Evolutionary conservation across 1,139 yeast species (phyloP), one percentile per base, ranked within the genome.

Genomic region (Saccharomyces hybrid): DNA sequence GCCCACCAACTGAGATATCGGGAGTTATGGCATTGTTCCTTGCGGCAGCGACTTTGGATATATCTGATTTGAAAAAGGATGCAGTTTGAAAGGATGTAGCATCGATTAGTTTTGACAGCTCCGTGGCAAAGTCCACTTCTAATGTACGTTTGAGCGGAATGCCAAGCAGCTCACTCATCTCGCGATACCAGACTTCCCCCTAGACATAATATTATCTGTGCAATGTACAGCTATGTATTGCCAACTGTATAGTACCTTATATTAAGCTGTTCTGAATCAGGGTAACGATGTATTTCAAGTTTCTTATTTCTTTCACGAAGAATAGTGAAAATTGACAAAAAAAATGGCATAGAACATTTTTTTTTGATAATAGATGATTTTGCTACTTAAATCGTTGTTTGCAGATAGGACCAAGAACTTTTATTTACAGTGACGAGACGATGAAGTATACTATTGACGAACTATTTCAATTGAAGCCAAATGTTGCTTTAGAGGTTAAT

Each of bases 401-500:
- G 3, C 3, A 4, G 8, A 38, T 38, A 38, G 25, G 44, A 38
- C 11, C 44, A 38, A 8, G 44, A 4, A 9, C 44, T 38, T 38
- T 38, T 16, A 1, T 16, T 38, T 16, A 38, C 25, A 16, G 44
- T 16, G 44, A 16, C 44, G 4, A 38, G 13, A 81, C 80, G 84
- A 78, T 75, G 56, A 82, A 79, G 71, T 86, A 85, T 74, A 82
- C 88, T 48, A 86, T 82, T 71, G 88, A 84, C 70, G 84, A 84
- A 75, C 79, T 86, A 69, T 70, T 81, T 50, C 79, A 76, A 57
- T 75, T 77, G 66, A 79, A 82, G 66, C 78, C 78, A 49, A 75
- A 76, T 56, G 88, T 85, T 34, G 73, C 78, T 60, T 75, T 79
- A 54, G 28, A 47, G 23, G 83, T 89, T 48, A 82, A 84, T 46